These are phyloP conservation scores for Didymella segeticola DNA, from an alignment of 2,329 filamentous ascomycete genomes.

Conservation along the genomic window DNA sequence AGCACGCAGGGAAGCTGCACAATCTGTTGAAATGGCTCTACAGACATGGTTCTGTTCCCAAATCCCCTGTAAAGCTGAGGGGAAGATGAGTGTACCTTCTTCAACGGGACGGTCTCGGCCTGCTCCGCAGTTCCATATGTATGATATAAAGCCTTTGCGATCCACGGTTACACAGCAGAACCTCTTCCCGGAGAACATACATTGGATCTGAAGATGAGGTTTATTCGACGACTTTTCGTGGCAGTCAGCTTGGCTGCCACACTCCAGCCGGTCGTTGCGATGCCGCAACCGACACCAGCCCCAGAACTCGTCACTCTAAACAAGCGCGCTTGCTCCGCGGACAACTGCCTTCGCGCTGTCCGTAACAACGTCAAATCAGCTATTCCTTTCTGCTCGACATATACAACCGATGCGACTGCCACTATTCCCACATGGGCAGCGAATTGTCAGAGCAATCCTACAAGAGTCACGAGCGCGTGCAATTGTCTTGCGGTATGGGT, in stretches of 20 bases:
- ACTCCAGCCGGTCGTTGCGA: neutral
- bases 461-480: neutral
- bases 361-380: neutral
- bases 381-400: conserved; percentile 1
- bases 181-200: too few species aligned
- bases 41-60: neutral
- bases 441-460: conserved; percentile 4
- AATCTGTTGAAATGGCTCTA: too few species aligned
- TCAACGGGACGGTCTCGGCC: neutral
- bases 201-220: neutral
- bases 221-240: neutral
- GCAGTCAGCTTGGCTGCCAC: neutral
- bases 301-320: neutral
- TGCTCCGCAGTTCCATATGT: neutral
- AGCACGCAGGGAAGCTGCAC: neutral
- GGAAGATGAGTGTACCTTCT: neutral
- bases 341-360: conserved; percentile 2
- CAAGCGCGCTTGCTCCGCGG: neutral
- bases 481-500: neutral
- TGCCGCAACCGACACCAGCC: neutral
- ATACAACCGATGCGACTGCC: neutral
- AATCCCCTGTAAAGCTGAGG: neutral
- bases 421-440: conserved; percentile 3
- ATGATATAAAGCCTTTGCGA: too few species aligned
- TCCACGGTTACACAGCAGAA: too few species aligned